These are phyloP conservation scores for Fusarium succisae DNA, from an alignment of 2,329 filamentous ascomycete species.

Conservation along the genomic window DNA sequence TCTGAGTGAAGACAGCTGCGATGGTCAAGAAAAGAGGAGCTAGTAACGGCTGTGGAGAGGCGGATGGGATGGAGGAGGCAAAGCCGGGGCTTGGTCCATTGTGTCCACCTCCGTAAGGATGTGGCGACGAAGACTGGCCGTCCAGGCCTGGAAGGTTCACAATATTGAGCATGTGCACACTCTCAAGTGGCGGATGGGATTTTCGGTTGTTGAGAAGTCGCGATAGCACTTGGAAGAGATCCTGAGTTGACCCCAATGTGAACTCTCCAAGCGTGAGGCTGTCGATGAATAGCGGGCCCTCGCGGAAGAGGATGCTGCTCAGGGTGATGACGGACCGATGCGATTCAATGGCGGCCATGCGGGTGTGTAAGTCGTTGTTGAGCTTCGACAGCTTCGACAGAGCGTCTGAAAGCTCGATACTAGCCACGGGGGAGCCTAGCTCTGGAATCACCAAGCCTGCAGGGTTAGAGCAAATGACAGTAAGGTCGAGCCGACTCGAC, in stretches of 20 bases:
- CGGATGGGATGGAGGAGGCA: background rate
- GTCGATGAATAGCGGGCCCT: background rate
- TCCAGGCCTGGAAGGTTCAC: background rate
- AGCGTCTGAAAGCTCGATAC: background rate
- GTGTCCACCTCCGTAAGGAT: background rate
- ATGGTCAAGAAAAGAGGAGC: background rate
- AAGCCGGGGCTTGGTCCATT: background rate
- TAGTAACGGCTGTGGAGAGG: background rate
- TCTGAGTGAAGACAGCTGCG: background rate
- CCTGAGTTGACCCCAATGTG: background rate
- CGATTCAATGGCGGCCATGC: background rate
- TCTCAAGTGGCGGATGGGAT: fast-evolving
- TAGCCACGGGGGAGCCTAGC: fast-evolving
- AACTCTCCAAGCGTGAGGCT: background rate
- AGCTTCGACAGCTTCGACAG: background rate
- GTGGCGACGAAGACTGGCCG: background rate
- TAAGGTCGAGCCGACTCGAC: fast-evolving
- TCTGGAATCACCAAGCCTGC: background rate
- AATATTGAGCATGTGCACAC: background rate
- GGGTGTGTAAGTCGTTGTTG: background rate
- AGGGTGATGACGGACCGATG: background rate
- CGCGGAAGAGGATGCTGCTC: background rate
- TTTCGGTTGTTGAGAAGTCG: background rate
- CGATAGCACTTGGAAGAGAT: background rate
- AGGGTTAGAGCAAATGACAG: background rate